Base-by-base conservation (phyloP, 768 basidiomycete species). In the Auricularia heimuer region DNA sequence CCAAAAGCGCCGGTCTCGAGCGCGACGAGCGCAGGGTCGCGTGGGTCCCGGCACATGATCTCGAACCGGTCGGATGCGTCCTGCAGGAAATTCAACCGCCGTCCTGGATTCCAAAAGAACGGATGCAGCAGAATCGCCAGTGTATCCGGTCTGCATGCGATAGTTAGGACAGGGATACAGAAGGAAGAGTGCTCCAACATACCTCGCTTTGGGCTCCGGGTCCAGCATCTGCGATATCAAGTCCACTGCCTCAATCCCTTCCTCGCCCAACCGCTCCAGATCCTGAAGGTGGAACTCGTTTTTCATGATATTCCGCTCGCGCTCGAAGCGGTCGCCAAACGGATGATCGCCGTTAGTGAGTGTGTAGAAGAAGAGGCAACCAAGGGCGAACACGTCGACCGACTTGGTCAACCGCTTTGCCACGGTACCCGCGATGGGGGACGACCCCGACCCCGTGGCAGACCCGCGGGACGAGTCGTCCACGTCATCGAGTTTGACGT, bases 1-100 rank as follows among this genome's bases (percentile, higher is more conserved):
- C 76, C 74, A 37, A 71, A 68, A 0, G 92, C 90, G 58, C 81
- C 82, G 0, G 76, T 81, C 77, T 99, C 97, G 18, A 99, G 82
- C 11, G 81, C 76, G 12, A 91, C 69, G 29, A 99, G 81, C 64
- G 85, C 82, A 0, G 85, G 80, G 65, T 96, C 92, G 65, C 85
- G 87, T 0, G 95, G 94, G 61, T 96, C 94, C 36, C 93, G 85
- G 69, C 88, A 90, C 93, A 98, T 96, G 73, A 94, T 94, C 75
- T 98, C 97, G 74, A 98, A 99, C 3, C 95, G 85, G 75, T 98
- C 96, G 0, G 94, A 97, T 0, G 94, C 92, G 68, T 98, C 97
- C 75, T 96, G 95, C n/a, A 99, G 79, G 82, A 99, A 99, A 62
- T 83, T 86, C 3, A 99, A 78, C 51, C 96, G 83, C 65, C 89